Evolutionary conservation across 805 yeast genomes (phyloP).

Genomic region (Wickerhamiella domercqiae): DNA sequence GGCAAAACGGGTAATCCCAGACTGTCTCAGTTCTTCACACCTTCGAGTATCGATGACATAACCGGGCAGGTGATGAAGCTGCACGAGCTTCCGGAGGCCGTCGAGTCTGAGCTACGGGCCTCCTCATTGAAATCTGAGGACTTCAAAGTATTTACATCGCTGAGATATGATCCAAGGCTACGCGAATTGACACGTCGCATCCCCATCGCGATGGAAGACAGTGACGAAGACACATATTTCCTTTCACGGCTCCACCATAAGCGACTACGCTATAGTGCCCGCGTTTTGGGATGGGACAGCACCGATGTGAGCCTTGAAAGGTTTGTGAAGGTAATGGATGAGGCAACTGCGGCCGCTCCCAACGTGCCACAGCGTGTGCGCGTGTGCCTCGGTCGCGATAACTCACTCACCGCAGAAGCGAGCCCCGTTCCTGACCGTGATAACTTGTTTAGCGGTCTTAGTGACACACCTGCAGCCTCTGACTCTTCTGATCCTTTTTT

Average conservation of each 20-base stretch:
- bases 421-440: slow-evolving; percentile 21
- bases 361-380: slow-evolving; percentile 33
- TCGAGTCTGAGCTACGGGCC: slow-evolving; percentile 8
- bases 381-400: slow-evolving; percentile 28
- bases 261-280: slow-evolving; percentile 39
- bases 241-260: slow-evolving; percentile 48
- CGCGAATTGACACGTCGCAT: slow-evolving; percentile 18
- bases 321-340: slow-evolving; percentile 28
- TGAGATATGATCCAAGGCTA: slow-evolving; percentile 59
- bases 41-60: no score
- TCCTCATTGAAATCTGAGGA: background rate
- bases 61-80: slow-evolving; percentile 14
- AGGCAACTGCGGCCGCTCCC: slow-evolving; percentile 7
- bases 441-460: slow-evolving; percentile 19
- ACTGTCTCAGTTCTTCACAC: no score
- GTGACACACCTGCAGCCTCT: slow-evolving; percentile 13
- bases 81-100: slow-evolving; percentile 11
- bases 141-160: slow-evolving; percentile 34
- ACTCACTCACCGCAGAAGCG: slow-evolving; percentile 27
- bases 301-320: slow-evolving; percentile 29
- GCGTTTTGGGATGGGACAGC: slow-evolving; percentile 39
- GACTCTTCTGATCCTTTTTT: slow-evolving; percentile 27
- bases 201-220: slow-evolving; percentile 18
- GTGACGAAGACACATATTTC: slow-evolving; percentile 33
- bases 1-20: no score